Percentiles rank a stretch among this genome's conserved stretches.
These are phyloP conservation scores for Paraglomus brasilianum DNA, from an alignment of 192 early-diverging fungal genomes.

Conservation along the genomic window DNA sequence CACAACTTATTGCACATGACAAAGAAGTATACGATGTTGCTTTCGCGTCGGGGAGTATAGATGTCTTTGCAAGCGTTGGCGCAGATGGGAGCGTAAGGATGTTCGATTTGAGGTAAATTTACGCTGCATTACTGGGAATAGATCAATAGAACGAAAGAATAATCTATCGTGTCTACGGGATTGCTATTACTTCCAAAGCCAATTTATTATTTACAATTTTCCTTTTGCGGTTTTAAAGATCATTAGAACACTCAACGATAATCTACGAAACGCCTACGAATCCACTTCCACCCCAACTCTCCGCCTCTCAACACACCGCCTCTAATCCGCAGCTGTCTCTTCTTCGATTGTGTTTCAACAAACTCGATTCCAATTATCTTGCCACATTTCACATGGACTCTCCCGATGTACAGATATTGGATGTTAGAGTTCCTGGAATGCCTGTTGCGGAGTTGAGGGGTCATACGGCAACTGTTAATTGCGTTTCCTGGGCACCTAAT, in stretches of 20 bases:
- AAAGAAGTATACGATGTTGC: slow-evolving; percentile 98
- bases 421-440: slow-evolving; percentile 86
- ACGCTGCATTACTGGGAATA: no score
- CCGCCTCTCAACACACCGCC: slow-evolving; percentile 27
- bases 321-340: slow-evolving; percentile 51
- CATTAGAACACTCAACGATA: slow-evolving; percentile 97
- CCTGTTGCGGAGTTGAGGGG: slow-evolving; percentile 81
- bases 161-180: no score
- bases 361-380: slow-evolving; percentile 85
- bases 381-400: slow-evolving; percentile 91
- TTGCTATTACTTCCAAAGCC: neutral
- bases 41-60: slow-evolving; percentile 76
- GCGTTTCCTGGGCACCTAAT: slow-evolving; percentile 86
- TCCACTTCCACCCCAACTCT: slow-evolving; percentile 33
- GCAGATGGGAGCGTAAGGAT: slow-evolving; percentile 95
- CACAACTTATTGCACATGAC: slow-evolving; percentile 99
- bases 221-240: slow-evolving; percentile 44
- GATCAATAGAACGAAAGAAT: no score
- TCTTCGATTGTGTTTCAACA: slow-evolving; percentile 86
- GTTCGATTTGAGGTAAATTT: slow-evolving; percentile 84
- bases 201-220: neutral
- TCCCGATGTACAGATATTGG: slow-evolving; percentile 78
- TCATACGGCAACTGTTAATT: slow-evolving; percentile 77
- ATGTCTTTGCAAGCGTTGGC: slow-evolving; percentile 97
- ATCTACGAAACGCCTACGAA: slow-evolving; percentile 83